Base-by-base conservation (phyloP, 495 filamentous ascomycete genomes). In the Aspergillus coremiiformis region DNA sequence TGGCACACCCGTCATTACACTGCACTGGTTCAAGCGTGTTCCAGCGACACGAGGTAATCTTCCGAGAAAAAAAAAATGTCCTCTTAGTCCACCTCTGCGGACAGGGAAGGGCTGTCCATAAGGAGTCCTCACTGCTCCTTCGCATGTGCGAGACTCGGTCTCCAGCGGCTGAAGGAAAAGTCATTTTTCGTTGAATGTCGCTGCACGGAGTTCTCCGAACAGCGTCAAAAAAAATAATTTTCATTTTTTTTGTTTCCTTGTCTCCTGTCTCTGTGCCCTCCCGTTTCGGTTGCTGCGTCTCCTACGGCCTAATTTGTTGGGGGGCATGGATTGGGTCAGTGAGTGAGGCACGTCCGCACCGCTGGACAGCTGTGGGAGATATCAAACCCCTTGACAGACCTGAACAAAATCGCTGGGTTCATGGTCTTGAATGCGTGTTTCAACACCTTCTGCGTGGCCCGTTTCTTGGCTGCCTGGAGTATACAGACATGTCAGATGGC, bases 1-100 rank as follows among this genome's bases (percentile, higher is more conserved):
- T 51, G 22, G 20, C 27, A 43, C 49, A 51, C 14, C 27, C 39
- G 27, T 22, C 14, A 32, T 45, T 29, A 17, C 27, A 29, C 26
- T 33, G 42, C 14, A 4, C 32, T 35, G 14, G 32, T 35, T 12
- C 14, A 35, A 14, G 32, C 29, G 27, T 37, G 26, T 52, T 35
- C 32, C 27, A 27, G 44, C 27, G 44, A 51, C 48, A 51, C 48
- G 48, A 51, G 48, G 15, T 51, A 51, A 51, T 52, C 24, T 52
- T 45, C 49, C 42, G 39, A 45, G 21, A 23, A 50, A 23, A 26
- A 45, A 30, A 23, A 50, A 23, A 26, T 41, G 21, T 20, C 48
- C 32, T 21, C 17, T 6, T 20, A 35, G 32, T 22, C 17, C 29
- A 14, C 22, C 5, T 24, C 20, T 12, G 24, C 24, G n/a, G 23